Evolutionary conservation across 257 asterid species (phyloP).

Genomic region (Voacanga thouarsii): DNA sequence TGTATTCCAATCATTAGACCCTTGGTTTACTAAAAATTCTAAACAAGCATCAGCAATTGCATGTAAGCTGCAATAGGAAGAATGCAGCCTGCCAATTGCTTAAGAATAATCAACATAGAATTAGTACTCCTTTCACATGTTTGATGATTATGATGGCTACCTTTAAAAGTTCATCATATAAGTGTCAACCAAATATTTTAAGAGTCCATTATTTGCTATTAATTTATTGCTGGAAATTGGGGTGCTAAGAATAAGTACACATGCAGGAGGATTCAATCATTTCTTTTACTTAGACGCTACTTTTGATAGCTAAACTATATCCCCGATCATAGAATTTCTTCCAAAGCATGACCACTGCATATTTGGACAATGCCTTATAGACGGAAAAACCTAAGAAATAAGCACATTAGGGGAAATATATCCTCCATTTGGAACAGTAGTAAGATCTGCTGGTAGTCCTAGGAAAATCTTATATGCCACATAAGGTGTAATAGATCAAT

Average conservation of each 20-base stretch:
- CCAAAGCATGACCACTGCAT: constrained; percentile 72
- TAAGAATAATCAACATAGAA: too few species aligned
- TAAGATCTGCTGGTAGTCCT: constrained; percentile 53
- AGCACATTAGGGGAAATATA: constrained; percentile 47
- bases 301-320: constrained; percentile 39
- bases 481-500: too few species aligned
- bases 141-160: too few species aligned
- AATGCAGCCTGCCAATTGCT: too few species aligned
- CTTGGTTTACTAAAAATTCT: too few species aligned
- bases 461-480: constrained; percentile 54
- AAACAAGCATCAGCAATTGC: too few species aligned
- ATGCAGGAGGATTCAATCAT: background rate
- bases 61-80: too few species aligned
- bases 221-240: background rate
- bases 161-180: background rate
- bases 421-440: constrained; percentile 39
- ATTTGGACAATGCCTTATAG: constrained; percentile 38
- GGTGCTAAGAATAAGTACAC: background rate
- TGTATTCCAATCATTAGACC: too few species aligned
- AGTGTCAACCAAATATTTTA: too few species aligned
- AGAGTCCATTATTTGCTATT: too few species aligned
- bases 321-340: constrained; percentile 39
- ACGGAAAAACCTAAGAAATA: constrained; percentile 48
- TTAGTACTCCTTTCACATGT: too few species aligned
- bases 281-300: too few species aligned